These are phyloP conservation scores for Didymella exigua DNA, from an alignment of 2,329 filamentous ascomycete genomes.

Conservation along the genomic window DNA sequence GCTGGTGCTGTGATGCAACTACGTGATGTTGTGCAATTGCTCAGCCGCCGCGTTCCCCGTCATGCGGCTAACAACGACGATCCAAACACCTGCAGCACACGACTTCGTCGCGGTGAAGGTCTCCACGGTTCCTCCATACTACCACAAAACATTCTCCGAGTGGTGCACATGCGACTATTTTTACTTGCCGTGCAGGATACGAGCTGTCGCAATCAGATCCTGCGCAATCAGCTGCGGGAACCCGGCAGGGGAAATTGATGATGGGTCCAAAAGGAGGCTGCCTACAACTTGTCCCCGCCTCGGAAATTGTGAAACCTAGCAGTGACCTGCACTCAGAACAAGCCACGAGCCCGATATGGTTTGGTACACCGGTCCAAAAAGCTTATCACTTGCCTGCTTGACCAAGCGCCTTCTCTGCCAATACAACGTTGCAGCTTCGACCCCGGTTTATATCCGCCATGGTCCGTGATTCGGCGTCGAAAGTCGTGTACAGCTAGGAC, in stretches of 20 bases:
- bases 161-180: conserved; percentile 11
- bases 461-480: conserved; percentile 6
- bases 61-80: conserved; percentile 1
- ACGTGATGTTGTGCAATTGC: not conserved
- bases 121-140: not conserved
- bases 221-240: conserved; percentile 4
- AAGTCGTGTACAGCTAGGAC: conserved; percentile 7
- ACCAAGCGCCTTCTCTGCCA: conserved; percentile 9
- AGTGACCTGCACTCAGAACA: conserved; percentile 1
- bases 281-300: conserved; percentile 3
- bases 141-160: not conserved
- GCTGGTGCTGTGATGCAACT: conserved; percentile 4
- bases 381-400: conserved; percentile 14
- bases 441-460: conserved; percentile 11
- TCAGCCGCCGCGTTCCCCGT: conserved; percentile 3
- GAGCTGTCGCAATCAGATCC: conserved; percentile 3
- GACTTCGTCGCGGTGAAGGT: not conserved
- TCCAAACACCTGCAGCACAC: conserved; percentile 6
- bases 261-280: conserved; percentile 16
- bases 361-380: conserved; percentile 5
- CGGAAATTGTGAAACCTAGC: conserved; percentile 11
- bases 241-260: conserved; percentile 11
- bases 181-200: conserved; percentile 4
- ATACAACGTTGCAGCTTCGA: conserved; percentile 14
- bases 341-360: conserved; percentile 6